Evolutionary conservation across 805 yeast genomes (phyloP), one percentile per base, ranked within the genome.

Genomic region (Saccharomyces mikatae): DNA sequence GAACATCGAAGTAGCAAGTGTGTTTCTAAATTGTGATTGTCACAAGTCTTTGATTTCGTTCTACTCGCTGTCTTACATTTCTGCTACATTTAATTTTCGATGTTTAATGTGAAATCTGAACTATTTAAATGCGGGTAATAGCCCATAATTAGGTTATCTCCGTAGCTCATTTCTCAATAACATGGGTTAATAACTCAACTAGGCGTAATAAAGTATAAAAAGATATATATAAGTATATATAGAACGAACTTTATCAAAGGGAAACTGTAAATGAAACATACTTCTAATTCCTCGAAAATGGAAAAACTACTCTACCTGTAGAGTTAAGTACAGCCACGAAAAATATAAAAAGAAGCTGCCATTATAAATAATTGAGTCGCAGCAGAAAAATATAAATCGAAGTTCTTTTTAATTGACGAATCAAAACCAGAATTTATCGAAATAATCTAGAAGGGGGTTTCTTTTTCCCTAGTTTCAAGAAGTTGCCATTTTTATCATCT

Each of bases 1-100:
- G 61, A 82, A 78, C 86, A 82, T 81, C 17, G 44, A 36, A 36
- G 17, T 17, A 17, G 44, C 17, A 8, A 36, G 8, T 3, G 13
- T 36, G 9, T 1, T 9, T 24, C 24, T 17, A 9, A 21, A 17
- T n/a, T 36, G 17, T 9, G 24, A 36, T 36, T 4, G 17, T 24
- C 17, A 6, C 22, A 9, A 4, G 3, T 36, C 24, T 24, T 24
- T 6, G 17, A 9, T 6, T 21, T 9, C 22, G 6, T 17, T 17
- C 6, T 17, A 5, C 11, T 36, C 9, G 24, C 22, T 17, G 24
- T 17, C 13, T 36, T 24, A 2, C 44, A 9, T 17, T 17, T 11
- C 17, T 36, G 11, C 22, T 17, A 36, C 11, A 17, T 17, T 17
- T 21, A 6, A 17, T 6, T 17, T 6, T 36, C 44, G 6, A 8